Conservation (phyloP, 78 protist species). For the Salpingoeca rosetta region DNA sequence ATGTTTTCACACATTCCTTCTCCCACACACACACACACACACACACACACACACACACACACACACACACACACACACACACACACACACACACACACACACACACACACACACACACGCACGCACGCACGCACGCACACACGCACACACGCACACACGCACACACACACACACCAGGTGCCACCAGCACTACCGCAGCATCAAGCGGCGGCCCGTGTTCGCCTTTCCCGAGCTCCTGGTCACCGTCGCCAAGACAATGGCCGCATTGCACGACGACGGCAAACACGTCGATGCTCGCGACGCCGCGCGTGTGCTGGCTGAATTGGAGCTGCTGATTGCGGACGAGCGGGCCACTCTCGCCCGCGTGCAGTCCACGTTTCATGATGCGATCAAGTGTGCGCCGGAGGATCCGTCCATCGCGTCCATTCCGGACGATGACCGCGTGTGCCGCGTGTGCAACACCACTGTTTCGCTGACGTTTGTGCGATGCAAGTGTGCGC, state of each 20-base stretch:
- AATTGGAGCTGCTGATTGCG: neutral
- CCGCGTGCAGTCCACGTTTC: neutral
- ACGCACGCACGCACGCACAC: too few relatives aligned
- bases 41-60: too few relatives aligned
- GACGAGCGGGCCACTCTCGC: neutral
- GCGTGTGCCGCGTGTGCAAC: neutral
- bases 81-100: too few relatives aligned
- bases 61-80: too few relatives aligned
- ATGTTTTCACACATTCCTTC: too few relatives aligned
- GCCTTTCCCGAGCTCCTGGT: neutral
- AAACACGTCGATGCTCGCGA: neutral
- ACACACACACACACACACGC: too few relatives aligned
- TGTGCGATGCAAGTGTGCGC: neutral
- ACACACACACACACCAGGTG: too few relatives aligned
- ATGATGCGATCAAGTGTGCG: neutral
- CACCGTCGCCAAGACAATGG: neutral
- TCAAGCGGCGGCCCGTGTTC: neutral
- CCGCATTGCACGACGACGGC: neutral
- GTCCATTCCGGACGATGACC: neutral
- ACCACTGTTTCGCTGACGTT: neutral
- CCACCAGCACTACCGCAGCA: neutral
- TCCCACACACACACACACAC: too few relatives aligned
- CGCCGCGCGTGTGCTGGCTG: neutral
- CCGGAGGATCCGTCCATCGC: too few relatives aligned
- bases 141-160: too few relatives aligned